Evolutionary conservation across 805 yeast species (phyloP), one percentile per base, ranked within the genome.

Genomic region (Wickerhamomyces bovis): DNA sequence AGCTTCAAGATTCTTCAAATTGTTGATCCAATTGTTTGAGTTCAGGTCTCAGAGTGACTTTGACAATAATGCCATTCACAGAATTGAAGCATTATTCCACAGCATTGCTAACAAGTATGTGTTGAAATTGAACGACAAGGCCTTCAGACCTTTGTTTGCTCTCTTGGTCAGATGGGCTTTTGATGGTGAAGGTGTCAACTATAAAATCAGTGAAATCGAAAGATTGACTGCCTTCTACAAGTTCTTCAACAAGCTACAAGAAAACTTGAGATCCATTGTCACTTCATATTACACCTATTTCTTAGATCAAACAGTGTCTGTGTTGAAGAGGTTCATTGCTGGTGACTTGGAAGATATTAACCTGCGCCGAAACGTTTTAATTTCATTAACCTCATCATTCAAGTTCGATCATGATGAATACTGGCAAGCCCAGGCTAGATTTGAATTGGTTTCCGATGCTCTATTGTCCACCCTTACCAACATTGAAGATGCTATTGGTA

Each of bases 141-240:
- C 83, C 20, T 94, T 94, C 75, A 80, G 97, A 61, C 99, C 99
- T 18, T 71, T 88, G 61, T 94, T 94, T 68, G 92, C 90, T 7
- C 72, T 83, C 22, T 71, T 89, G 56, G 89, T 85, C 12, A 80
- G 89, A 63, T 94, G 99, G 99, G 95, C 97, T 2, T 77, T 87
- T 56, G 85, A 82, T 52, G 95, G 89, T 48, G 95, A 84, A 64
- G 89, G 85, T 39, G 76, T 77, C 12, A 67, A 62, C 4, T 66
- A 75, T 42, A 54, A 64, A 23, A 75, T 77, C 36, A 66, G 76
- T 16, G 81, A 77, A 58, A 57, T 64, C 15, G 78, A 82, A 45
- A 75, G 95, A 59, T 69, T 83, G 47, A 66, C 77, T 39, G 82
- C 95, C 3, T 89, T 89, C 68, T 87, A 84, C 76, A 84, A 82